These are phyloP conservation scores for Mucor mucedo DNA, from an alignment of 371 early-diverging fungal genomes.

Conservation along the genomic window DNA sequence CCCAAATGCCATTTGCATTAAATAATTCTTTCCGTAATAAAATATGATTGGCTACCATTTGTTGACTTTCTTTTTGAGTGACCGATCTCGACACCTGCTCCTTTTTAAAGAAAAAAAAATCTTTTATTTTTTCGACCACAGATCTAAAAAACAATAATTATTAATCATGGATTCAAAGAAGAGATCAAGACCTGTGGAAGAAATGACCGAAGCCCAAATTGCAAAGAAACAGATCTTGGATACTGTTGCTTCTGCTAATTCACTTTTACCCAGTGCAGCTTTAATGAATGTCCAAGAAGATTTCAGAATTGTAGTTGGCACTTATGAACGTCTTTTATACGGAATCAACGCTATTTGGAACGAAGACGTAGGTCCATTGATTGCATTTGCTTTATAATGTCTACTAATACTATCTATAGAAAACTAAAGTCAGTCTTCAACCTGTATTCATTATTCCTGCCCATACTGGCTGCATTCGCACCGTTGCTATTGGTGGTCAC, in stretches of 20 bases:
- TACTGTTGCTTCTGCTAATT: conserved; percentile 17
- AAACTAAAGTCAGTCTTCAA: conserved; percentile 48
- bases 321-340: conserved; percentile 95
- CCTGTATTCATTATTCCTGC: conserved; percentile 94
- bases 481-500: conserved; percentile 76
- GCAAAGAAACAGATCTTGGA: conserved; percentile 31
- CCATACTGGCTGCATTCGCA: conserved; percentile 91
- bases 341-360: conserved; percentile 81
- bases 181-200: conserved; percentile 26
- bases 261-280: conserved; percentile 25
- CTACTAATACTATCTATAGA: conserved; percentile 5
- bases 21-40: conserved; percentile 26
- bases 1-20: conserved; percentile 52
- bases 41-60: background rate
- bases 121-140: conserved; percentile 8
- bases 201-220: conserved; percentile 20
- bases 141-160: background rate
- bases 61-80: conserved; percentile 1
- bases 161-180: conserved; percentile 23
- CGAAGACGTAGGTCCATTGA: conserved; percentile 14
- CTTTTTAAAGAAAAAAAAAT: background rate
- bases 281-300: conserved; percentile 43
- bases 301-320: conserved; percentile 83
- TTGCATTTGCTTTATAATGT: no score
- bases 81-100: background rate